Percentiles rank a stretch among this genome's conserved stretches.
These are phyloP conservation scores for Oxyria digyna DNA, from an alignment of 148 eudicot genomes.

Conservation along the genomic window DNA sequence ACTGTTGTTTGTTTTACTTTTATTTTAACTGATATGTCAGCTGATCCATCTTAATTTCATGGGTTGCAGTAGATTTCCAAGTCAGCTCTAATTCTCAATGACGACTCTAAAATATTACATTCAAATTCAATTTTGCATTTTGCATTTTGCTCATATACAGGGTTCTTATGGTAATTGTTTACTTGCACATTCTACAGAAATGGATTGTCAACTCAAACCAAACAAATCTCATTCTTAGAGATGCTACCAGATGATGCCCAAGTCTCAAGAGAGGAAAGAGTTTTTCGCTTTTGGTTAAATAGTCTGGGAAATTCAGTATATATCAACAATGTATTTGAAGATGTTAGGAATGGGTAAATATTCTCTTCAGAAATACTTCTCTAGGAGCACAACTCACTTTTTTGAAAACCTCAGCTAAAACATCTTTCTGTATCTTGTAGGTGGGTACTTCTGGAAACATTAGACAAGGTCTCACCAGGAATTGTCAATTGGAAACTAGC, in stretches of 20 bases:
- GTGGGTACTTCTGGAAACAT: conserved; percentile 87
- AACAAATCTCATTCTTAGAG: conserved; percentile 84
- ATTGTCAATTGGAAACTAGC: conserved; percentile 95
- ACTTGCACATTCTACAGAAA: conserved; percentile 42
- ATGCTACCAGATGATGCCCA: conserved; percentile 66
- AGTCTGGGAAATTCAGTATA: conserved; percentile 79
- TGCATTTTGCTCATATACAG: background rate
- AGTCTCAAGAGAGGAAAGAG: conserved; percentile 82
- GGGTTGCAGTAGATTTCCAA: background rate
- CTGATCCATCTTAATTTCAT: background rate
- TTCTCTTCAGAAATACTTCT: background rate
- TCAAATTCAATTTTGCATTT: background rate
- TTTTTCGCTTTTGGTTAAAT: conserved; percentile 91
- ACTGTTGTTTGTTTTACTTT: background rate
- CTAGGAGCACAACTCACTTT: background rate
- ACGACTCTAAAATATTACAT: background rate
- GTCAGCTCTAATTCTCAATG: background rate
- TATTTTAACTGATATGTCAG: background rate
- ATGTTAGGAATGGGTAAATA: conserved; percentile 91
- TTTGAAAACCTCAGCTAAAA: background rate
- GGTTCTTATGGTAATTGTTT: background rate
- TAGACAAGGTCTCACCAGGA: conserved; percentile 90
- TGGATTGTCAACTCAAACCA: conserved; percentile 82
- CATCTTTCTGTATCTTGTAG: conserved; percentile 28
- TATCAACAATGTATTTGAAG: conserved; percentile 91